Evolutionary conservation across 345 rosid genomes (phyloP).

Genomic region (Gynandropsis gynandra): DNA sequence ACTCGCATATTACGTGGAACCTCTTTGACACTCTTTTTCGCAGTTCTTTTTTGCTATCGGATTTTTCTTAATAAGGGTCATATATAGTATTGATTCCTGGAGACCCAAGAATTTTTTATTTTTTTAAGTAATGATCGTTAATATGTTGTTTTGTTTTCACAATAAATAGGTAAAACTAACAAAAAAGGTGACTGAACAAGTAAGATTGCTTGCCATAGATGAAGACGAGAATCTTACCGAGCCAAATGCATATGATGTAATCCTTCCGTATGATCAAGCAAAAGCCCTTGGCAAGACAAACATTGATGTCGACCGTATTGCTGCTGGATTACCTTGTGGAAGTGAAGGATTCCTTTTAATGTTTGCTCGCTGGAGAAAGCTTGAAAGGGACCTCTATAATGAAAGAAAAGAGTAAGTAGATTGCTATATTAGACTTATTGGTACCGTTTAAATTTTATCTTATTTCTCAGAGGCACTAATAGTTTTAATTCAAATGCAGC

Average conservation of each 20-base stretch:
- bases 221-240: slow-evolving; percentile 78
- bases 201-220: slow-evolving; percentile 76
- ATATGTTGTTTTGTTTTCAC: slow-evolving; percentile 19
- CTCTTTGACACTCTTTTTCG: slow-evolving; percentile 8
- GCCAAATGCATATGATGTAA: slow-evolving; percentile 54
- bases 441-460: background rate
- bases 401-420: slow-evolving; percentile 84
- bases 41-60: background rate
- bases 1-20: slow-evolving; percentile 11
- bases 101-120: background rate
- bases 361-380: slow-evolving; percentile 99
- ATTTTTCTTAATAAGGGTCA: background rate
- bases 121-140: slow-evolving; percentile 4
- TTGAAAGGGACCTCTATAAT: slow-evolving; percentile 91
- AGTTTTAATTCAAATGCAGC: slow-evolving; percentile 46
- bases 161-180: slow-evolving; percentile 58
- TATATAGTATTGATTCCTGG: slow-evolving; percentile 1
- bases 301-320: slow-evolving; percentile 92
- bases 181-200: slow-evolving; percentile 94
- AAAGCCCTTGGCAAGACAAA: slow-evolving; percentile 97
- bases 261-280: slow-evolving; percentile 96
- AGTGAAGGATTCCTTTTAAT: slow-evolving; percentile 97
- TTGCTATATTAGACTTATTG: slow-evolving; percentile 13
- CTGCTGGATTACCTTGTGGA: slow-evolving; percentile 99
- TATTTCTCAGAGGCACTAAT: slow-evolving; percentile 20